These are phyloP conservation scores for Phoenix roebelenii DNA, from an alignment of 176 grass and related monocot species.

Conservation along the genomic window DNA sequence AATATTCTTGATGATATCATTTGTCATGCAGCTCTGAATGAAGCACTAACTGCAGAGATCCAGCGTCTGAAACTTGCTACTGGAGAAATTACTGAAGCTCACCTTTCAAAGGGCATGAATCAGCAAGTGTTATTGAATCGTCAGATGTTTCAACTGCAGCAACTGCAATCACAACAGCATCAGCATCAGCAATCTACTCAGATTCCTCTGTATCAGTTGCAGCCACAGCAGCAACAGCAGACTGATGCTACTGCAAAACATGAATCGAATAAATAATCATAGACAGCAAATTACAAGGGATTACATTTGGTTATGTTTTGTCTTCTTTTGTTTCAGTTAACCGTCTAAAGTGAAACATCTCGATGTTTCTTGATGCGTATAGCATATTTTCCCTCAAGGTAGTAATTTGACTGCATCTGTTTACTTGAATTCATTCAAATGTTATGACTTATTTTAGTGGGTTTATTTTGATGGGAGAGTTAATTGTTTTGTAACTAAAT, in stretches of 20 bases:
- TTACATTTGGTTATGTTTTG: no score
- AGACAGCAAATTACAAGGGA: no score
- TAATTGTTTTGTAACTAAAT: no score
- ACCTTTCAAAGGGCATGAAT: slow-evolving; percentile 42
- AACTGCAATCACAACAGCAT: slow-evolving; percentile 75
- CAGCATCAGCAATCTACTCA: slow-evolving; percentile 16
- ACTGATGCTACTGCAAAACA: background rate
- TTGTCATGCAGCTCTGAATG: slow-evolving; percentile 58
- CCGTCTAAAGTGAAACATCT: no score
- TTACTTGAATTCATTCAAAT: no score
- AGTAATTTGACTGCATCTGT: no score
- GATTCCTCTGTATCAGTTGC: background rate
- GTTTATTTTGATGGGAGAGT: no score
- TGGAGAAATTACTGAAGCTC: slow-evolving; percentile 51
- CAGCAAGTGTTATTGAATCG: slow-evolving; percentile 69
- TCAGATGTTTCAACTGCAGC: slow-evolving; percentile 73
- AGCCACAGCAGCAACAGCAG: background rate
- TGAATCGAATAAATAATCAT: no score
- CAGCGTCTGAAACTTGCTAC: slow-evolving; percentile 69
- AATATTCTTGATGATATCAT: slow-evolving; percentile 9
- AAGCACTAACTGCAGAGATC: slow-evolving; percentile 67
- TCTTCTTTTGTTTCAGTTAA: no score
- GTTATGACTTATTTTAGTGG: no score
- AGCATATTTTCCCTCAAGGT: no score
- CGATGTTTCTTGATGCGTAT: no score